These are phyloP conservation scores for Aspergillus brunneoviolaceus DNA, from an alignment of 2,329 filamentous ascomycete genomes.

Conservation along the genomic window DNA sequence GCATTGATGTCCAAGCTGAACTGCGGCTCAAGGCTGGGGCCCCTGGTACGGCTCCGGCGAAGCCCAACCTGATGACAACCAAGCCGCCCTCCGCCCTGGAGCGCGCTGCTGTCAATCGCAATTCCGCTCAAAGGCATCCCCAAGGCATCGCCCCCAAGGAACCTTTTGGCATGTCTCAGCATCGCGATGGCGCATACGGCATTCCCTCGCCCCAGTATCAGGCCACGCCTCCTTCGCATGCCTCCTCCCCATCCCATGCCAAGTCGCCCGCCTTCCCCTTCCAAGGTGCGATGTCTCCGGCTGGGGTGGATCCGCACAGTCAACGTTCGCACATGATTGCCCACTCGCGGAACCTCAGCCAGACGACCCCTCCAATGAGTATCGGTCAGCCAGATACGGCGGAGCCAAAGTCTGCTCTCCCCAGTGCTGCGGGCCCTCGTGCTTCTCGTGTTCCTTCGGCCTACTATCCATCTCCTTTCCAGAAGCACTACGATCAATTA, in stretches of 20 bases:
- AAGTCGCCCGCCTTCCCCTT: constrained; percentile 62
- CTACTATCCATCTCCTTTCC: constrained; percentile 85
- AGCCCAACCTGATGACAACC: constrained; percentile 65
- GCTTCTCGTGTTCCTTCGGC: constrained; percentile 44
- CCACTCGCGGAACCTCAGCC: constrained; percentile 37
- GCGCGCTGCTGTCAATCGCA: constrained; percentile 76
- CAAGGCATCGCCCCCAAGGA: constrained; percentile 73
- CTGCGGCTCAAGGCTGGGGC: constrained; percentile 88
- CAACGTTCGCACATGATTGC: constrained; percentile 49
- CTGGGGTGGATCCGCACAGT: constrained; percentile 54
- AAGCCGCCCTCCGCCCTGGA: constrained; percentile 76
- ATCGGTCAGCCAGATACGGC: constrained; percentile 39
- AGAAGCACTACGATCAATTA: constrained; percentile 92
- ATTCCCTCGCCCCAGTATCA: constrained; percentile 70
- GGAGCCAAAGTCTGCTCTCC: constrained; percentile 35
- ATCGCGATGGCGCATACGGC: constrained; percentile 38
- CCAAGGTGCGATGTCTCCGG: constrained; percentile 62
- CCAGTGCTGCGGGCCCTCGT: constrained; percentile 28
- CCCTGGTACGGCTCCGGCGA: constrained; percentile 67
- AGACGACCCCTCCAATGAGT: constrained; percentile 35
- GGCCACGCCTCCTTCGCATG: constrained; percentile 78
- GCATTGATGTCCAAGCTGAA: constrained; percentile 96
- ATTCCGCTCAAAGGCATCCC: constrained; percentile 68
- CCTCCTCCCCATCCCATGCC: constrained; percentile 63
- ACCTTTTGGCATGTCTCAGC: constrained; percentile 50